Percentiles rank a stretch among this genome's conserved stretches.
phyloP scores from a whole-genome alignment of 2,329 filamentous ascomycete species.

The Diaporthe sp. region DNA sequence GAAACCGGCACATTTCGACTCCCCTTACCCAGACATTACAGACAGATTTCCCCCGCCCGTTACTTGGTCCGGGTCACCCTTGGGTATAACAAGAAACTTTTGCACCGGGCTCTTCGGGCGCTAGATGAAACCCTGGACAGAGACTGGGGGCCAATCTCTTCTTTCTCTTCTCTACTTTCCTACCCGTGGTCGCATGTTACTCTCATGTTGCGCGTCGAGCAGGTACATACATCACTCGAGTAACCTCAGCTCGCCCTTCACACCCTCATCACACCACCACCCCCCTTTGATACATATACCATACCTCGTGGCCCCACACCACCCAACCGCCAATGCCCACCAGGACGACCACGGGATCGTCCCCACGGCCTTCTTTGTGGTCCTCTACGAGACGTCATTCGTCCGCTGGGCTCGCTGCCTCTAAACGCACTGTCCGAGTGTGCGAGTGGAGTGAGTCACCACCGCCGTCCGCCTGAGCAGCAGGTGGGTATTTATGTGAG shows the following conservation, averaged over 20 bases:
- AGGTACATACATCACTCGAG: not conserved
- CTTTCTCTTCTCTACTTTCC: not conserved
- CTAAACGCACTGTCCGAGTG: too few species aligned
- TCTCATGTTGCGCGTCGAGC: not conserved
- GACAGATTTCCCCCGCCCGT: not conserved
- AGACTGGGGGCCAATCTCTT: not conserved
- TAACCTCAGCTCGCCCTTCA: slow-evolving; percentile 7
- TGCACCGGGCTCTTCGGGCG: not conserved
- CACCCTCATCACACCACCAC: not conserved
- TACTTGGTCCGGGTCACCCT: not conserved
- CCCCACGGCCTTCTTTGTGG: not conserved
- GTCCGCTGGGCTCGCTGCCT: not conserved
- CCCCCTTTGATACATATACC: not conserved
- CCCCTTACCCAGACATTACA: slow-evolving; percentile 16
- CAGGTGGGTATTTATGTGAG: too few species aligned
- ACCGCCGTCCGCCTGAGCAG: not conserved
- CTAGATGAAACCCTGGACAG: not conserved
- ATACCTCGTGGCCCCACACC: slow-evolving; percentile 21
- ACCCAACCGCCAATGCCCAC: not conserved
- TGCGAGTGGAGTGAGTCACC: not conserved
- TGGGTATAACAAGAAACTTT: not conserved
- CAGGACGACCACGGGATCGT: slow-evolving; percentile 10
- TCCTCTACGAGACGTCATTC: not conserved
- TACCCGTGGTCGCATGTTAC: not conserved
- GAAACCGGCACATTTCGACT: slow-evolving; percentile 20